These are phyloP conservation scores for Blastomyces silverae DNA, from an alignment of 2,329 filamentous ascomycete species.

Conservation along the genomic window DNA sequence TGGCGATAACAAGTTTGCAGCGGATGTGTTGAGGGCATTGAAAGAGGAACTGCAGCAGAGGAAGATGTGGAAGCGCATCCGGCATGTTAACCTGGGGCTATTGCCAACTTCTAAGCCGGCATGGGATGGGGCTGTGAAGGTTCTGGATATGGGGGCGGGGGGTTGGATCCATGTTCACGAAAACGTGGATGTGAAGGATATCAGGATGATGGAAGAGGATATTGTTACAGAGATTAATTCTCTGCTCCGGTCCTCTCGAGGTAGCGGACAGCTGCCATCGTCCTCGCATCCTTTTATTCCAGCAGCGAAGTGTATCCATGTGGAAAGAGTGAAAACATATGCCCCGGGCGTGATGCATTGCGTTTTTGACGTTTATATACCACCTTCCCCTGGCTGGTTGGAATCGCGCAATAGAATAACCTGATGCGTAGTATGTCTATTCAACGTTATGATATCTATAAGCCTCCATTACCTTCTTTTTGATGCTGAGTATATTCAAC, in stretches of 20 bases:
- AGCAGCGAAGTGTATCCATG: constrained; percentile 33
- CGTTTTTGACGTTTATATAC: constrained; percentile 50
- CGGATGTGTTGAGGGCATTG: constrained; percentile 34
- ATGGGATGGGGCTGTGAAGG: constrained; percentile 46
- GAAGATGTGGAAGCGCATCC: constrained; percentile 35
- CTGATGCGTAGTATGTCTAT: background rate
- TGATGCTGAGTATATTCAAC: background rate
- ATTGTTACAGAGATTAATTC: constrained; percentile 39
- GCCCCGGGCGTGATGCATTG: constrained; percentile 56
- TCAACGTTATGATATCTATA: constrained; percentile 6
- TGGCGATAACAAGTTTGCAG: constrained; percentile 58
- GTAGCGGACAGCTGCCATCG: constrained; percentile 1
- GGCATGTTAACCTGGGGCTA: constrained; percentile 55
- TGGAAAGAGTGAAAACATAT: constrained; percentile 54
- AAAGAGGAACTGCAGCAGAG: constrained; percentile 29
- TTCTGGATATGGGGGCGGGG: constrained; percentile 41
- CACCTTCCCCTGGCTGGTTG: constrained; percentile 12
- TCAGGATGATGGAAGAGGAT: constrained; percentile 34
- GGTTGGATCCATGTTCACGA: constrained; percentile 58
- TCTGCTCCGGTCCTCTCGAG: constrained; percentile 25
- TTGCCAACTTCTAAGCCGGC: constrained; percentile 47
- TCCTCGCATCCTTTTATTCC: background rate
- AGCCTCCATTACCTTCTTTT: background rate
- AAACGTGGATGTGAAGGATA: constrained; percentile 47
- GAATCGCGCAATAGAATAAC: background rate